phyloP scores from a whole-genome alignment of 306 rosid species.

The Trichosanthes truncata region DNA sequence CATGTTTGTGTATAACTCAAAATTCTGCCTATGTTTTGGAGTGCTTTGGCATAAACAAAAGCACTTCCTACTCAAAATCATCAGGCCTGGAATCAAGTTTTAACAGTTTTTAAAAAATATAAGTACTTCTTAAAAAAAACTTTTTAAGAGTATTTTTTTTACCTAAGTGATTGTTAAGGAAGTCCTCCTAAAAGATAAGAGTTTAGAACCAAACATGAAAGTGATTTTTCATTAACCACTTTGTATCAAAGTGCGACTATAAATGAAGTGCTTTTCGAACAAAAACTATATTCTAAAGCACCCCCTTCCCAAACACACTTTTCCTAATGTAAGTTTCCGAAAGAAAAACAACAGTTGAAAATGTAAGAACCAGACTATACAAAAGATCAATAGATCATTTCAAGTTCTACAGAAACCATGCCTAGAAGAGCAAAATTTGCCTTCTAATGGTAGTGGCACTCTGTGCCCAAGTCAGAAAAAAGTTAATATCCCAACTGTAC shows the following conservation, averaged over 20 bases:
- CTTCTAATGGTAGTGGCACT: constrained; percentile 10
- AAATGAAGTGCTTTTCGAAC: not conserved
- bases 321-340: not conserved
- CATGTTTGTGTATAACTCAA: not conserved
- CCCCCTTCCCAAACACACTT: not conserved
- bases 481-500: not conserved
- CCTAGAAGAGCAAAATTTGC: not conserved
- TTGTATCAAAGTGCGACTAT: not conserved
- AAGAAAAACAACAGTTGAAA: not conserved
- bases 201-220: not conserved
- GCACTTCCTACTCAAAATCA: not conserved
- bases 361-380: not conserved
- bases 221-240: not conserved
- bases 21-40: not conserved
- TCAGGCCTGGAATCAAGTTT: not conserved
- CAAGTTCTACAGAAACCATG: not conserved
- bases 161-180: not conserved
- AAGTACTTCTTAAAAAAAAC: not conserved
- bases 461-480: constrained; percentile 1
- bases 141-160: not conserved
- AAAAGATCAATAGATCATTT: not conserved
- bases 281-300: not conserved
- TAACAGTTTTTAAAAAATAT: not conserved
- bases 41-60: not conserved
- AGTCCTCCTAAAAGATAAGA: not conserved